These are phyloP conservation scores for Stenogyne calaminthoides DNA, from an alignment of 305 asterid genomes.

Conservation along the genomic window DNA sequence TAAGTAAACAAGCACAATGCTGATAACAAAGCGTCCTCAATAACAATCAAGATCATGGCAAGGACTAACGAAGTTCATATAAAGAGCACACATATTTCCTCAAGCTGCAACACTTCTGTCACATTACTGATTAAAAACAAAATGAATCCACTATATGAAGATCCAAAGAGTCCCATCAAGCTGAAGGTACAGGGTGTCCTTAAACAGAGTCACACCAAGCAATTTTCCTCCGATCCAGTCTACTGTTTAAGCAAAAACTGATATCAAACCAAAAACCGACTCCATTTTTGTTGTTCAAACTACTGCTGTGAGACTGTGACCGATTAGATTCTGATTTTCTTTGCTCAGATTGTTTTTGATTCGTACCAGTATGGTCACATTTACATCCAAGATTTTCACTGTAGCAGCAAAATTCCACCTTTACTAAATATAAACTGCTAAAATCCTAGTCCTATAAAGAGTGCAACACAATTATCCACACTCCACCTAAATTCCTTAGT, in stretches of 20 bases:
- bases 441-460: constrained; percentile 9
- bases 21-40: background rate
- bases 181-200: no score
- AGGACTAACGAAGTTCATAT: background rate
- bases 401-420: background rate
- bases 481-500: background rate
- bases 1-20: background rate
- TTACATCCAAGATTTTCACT: background rate
- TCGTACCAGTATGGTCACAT: background rate
- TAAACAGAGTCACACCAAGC: no score
- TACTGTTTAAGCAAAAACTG: background rate
- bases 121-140: background rate
- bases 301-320: background rate
- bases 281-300: background rate
- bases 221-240: background rate
- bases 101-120: background rate
- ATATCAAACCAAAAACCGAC: background rate
- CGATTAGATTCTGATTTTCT: background rate
- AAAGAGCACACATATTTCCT: background rate
- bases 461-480: background rate
- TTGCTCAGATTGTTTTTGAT: background rate
- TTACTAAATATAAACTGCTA: constrained; percentile 7
- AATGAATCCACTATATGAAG: background rate
- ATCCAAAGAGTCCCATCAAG: background rate
- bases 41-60: background rate